Percentiles rank a stretch among this genome's conserved stretches.
phyloP scores from a whole-genome alignment of 257 asterid species.

The Solanum pimpinellifolium region DNA sequence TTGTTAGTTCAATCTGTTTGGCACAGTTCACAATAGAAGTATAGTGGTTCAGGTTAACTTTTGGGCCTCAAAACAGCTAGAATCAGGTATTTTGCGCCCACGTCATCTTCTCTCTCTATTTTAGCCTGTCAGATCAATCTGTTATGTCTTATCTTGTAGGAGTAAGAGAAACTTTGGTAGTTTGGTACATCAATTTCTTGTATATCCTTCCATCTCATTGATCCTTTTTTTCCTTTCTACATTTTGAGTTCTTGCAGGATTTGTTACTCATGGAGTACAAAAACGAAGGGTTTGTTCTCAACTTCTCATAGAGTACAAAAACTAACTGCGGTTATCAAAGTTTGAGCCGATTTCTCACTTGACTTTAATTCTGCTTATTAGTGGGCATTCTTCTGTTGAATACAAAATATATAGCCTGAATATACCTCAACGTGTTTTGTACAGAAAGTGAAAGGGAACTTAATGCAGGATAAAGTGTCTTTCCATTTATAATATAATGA shows the following conservation, averaged over 20 bases:
- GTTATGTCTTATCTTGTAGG: neutral
- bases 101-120: neutral
- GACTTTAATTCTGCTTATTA: neutral
- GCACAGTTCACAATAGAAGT: neutral
- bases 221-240: neutral
- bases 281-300: neutral
- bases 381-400: neutral
- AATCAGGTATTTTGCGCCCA: neutral
- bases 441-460: neutral
- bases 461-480: neutral
- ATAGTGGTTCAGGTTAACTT: neutral
- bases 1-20: neutral
- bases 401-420: neutral
- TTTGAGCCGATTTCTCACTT: neutral
- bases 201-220: neutral
- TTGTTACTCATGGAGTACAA: neutral
- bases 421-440: neutral
- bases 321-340: neutral
- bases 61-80: neutral
- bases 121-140: neutral
- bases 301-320: neutral
- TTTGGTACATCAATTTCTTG: neutral
- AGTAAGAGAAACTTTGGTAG: neutral
- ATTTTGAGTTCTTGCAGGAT: neutral
- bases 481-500: neutral